phyloP scores from a whole-genome alignment of 768 basidiomycete genomes.

The Phlebiopsis gigantea region DNA sequence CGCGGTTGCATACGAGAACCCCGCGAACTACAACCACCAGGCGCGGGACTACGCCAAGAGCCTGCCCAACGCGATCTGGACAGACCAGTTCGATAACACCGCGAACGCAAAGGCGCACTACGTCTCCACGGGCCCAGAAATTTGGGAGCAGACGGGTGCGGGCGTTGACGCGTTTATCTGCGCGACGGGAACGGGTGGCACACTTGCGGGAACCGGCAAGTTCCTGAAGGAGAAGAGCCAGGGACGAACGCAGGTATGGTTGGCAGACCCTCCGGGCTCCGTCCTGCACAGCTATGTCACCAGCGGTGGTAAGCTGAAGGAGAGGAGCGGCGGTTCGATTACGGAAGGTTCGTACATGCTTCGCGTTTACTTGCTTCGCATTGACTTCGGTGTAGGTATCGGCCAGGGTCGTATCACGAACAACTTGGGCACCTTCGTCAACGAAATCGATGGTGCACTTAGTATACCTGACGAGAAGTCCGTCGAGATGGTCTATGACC shows the following conservation, averaged over 20 bases:
- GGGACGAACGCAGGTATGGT: conserved; percentile 81
- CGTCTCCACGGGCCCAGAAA: conserved; percentile 89
- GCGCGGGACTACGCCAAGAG: conserved; percentile 80
- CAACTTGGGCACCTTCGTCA: conserved; percentile 81
- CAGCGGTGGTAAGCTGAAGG: conserved; percentile 71
- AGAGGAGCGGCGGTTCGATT: conserved; percentile 82
- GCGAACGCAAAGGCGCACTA: conserved; percentile 91
- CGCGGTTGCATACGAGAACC: conserved; percentile 94
- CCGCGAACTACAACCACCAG: conserved; percentile 96
- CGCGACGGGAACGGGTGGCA: conserved; percentile 94
- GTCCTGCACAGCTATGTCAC: conserved; percentile 80
- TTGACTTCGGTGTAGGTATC: conserved; percentile 53
- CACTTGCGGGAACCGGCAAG: conserved; percentile 83
- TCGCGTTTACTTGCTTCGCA: not conserved
- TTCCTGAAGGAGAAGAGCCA: conserved; percentile 77
- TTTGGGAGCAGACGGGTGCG: conserved; percentile 85
- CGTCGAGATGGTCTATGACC: conserved; percentile 89
- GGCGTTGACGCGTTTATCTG: conserved; percentile 88
- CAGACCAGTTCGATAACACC: conserved; percentile 95
- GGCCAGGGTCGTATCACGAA: conserved; percentile 95
- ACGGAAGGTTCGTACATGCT: conserved; percentile 64
- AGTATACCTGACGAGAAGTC: conserved; percentile 85
- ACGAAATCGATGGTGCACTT: conserved; percentile 76
- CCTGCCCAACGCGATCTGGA: conserved; percentile 86
- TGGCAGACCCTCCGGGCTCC: conserved; percentile 96